Evolutionary conservation across 768 basidiomycete species (phyloP).

Genomic region (Kwoniella dejecticola): DNA sequence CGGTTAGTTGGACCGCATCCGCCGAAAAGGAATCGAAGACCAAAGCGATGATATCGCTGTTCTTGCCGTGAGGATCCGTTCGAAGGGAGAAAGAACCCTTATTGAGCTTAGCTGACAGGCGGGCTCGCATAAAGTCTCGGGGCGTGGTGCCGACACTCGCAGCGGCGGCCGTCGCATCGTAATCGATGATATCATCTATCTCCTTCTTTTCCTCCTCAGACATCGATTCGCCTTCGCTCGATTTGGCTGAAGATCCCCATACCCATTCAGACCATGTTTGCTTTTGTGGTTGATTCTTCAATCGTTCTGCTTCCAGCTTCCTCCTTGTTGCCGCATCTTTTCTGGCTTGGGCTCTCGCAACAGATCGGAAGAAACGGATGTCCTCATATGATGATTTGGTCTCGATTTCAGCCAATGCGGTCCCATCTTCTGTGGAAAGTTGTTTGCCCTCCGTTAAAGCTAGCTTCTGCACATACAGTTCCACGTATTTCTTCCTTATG

Average conservation of each 20-base stretch:
- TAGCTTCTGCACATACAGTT: conserved; percentile 68
- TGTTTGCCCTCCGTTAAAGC: conserved; percentile 59
- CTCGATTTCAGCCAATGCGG: conserved; percentile 68
- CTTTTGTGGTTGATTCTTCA: conserved; percentile 62
- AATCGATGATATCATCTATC: conserved; percentile 86
- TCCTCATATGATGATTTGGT: conserved; percentile 87
- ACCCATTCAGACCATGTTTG: conserved; percentile 67
- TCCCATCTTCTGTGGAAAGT: conserved; percentile 58
- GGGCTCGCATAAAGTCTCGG: conserved; percentile 75
- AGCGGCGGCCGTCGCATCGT: conserved; percentile 76
- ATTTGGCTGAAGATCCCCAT: conserved; percentile 70
- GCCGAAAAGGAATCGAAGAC: conserved; percentile 86
- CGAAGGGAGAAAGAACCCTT: conserved; percentile 85
- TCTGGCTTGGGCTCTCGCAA: conserved; percentile 80
- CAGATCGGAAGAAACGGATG: conserved; percentile 93
- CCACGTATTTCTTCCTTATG: conserved; percentile 80
- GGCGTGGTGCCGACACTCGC: conserved; percentile 68
- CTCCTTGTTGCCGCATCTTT: conserved; percentile 75
- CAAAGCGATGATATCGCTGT: conserved; percentile 76
- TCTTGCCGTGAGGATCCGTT: conserved; percentile 66
- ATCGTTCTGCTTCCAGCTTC: conserved; percentile 70
- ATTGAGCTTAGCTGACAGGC: conserved; percentile 74
- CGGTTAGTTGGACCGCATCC: conserved; percentile 76
- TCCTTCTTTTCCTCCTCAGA: conserved; percentile 87
- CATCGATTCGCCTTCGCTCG: conserved; percentile 59